Percentiles rank a stretch among this genome's conserved stretches.
phyloP scores from a whole-genome alignment of 2,329 filamentous ascomycete species.

The Botryotinia convoluta region DNA sequence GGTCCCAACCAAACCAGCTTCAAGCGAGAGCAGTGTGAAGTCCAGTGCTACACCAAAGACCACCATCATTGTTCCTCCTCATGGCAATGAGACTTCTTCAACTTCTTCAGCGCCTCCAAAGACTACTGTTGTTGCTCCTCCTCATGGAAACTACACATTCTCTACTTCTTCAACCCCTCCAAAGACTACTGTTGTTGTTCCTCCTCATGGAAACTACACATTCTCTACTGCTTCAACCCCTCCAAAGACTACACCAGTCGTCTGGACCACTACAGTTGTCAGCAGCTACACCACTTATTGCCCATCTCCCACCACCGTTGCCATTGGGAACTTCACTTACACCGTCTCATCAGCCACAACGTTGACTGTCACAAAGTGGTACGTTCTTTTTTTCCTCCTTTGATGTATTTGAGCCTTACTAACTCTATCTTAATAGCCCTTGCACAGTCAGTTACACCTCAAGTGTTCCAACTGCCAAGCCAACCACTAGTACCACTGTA shows the following conservation, averaged over 20 bases:
- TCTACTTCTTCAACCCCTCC: conserved; percentile 1
- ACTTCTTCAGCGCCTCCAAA: conserved; percentile 5
- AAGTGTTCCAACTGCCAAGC: conserved; percentile 24
- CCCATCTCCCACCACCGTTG: conserved; percentile 23
- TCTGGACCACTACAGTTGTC: conserved; percentile 18
- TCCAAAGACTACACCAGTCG: conserved; percentile 8
- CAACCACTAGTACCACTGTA: not conserved
- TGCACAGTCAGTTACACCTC: conserved; percentile 19
- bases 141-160: conserved; percentile 1
- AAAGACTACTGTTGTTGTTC: conserved; percentile 14
- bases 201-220: conserved; percentile 11
- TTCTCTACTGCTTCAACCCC: conserved; percentile 10
- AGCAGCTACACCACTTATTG: conserved; percentile 25
- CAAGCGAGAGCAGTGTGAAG: conserved; percentile 3
- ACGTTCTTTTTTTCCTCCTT: not conserved
- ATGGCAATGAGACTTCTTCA: conserved; percentile 8
- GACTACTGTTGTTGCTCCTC: conserved; percentile 8
- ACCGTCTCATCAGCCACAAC: conserved; percentile 21
- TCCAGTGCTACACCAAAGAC: conserved; percentile 19
- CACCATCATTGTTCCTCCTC: conserved; percentile 15
- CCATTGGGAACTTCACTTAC: conserved; percentile 26
- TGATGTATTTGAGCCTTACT: not conserved
- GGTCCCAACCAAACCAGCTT: conserved; percentile 3
- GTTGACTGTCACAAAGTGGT: conserved; percentile 17
- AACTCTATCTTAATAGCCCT: not conserved